Percentiles rank a stretch among this genome's conserved stretches.
phyloP scores from a whole-genome alignment of 257 asterid genomes.

The Gentiana macrophylla region DNA sequence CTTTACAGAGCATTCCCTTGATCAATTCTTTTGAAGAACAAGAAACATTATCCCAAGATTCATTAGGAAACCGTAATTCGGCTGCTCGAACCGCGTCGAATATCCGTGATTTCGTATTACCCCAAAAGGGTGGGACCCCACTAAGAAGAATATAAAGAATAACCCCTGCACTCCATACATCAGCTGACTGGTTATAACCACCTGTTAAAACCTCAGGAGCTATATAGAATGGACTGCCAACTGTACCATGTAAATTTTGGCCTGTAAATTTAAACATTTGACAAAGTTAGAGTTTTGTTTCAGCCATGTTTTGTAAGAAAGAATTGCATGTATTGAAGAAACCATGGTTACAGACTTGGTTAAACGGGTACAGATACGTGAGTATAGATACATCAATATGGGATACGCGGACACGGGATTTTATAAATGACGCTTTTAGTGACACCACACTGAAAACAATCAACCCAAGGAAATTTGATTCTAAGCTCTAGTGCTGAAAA shows the following conservation, averaged over 20 bases:
- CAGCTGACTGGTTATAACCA: slow-evolving; percentile 71
- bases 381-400: no score
- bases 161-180: slow-evolving; percentile 84
- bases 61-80: slow-evolving; percentile 50
- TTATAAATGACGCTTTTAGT: no score
- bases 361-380: no score
- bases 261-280: slow-evolving; percentile 29
- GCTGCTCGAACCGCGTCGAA: slow-evolving; percentile 72
- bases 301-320: not conserved
- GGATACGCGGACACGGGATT: no score
- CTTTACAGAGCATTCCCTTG: slow-evolving; percentile 57
- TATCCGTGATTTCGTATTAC: slow-evolving; percentile 58
- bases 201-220: slow-evolving; percentile 82
- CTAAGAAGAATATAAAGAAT: slow-evolving; percentile 72
- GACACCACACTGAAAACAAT: no score
- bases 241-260: slow-evolving; percentile 51
- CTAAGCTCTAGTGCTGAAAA: no score
- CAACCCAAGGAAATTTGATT: no score
- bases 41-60: slow-evolving; percentile 50
- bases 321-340: not conserved
- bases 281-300: not conserved
- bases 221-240: slow-evolving; percentile 81
- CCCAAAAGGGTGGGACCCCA: slow-evolving; percentile 82
- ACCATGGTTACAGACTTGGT: not conserved
- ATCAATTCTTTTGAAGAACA: slow-evolving; percentile 57